These are phyloP conservation scores for Candida sphagnicola DNA, from an alignment of 805 yeast species.

Conservation along the genomic window DNA sequence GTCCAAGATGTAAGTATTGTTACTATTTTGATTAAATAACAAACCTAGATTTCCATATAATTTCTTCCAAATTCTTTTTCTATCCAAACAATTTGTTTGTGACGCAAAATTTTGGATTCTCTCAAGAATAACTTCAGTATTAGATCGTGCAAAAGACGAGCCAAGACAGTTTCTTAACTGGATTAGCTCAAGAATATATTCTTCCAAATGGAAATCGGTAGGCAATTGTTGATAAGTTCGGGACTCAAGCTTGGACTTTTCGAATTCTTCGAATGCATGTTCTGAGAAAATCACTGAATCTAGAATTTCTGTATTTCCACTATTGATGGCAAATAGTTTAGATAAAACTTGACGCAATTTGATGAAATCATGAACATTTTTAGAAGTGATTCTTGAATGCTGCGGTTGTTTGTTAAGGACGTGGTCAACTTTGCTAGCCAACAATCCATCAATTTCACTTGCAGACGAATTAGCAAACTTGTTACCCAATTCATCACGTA, in stretches of 20 bases:
- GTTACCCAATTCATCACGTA: slow-evolving; percentile 4
- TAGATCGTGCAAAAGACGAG: slow-evolving; percentile 13
- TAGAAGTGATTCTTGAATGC: slow-evolving; percentile 8
- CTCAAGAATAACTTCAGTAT: slow-evolving; percentile 11
- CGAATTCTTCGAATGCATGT: not conserved
- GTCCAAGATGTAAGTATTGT: slow-evolving; percentile 31
- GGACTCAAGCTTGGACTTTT: not conserved
- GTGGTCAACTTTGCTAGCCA: slow-evolving; percentile 12
- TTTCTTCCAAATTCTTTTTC: slow-evolving; percentile 20
- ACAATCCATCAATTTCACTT: slow-evolving; percentile 10
- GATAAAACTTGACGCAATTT: slow-evolving; percentile 15
- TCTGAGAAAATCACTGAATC: slow-evolving; percentile 45
- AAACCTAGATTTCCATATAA: slow-evolving; percentile 25
- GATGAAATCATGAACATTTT: slow-evolving; percentile 10
- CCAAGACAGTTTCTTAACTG: slow-evolving; percentile 15
- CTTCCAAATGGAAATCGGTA: slow-evolving; percentile 29
- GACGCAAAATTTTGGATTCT: slow-evolving; percentile 13
- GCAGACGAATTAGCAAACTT: slow-evolving; percentile 7
- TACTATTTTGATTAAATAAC: slow-evolving; percentile 31
- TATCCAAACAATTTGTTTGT: slow-evolving; percentile 13
- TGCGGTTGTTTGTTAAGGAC: slow-evolving; percentile 5
- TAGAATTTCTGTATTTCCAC: slow-evolving; percentile 55
- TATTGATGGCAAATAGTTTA: slow-evolving; percentile 44
- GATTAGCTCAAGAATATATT: slow-evolving; percentile 26
- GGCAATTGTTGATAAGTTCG: slow-evolving; percentile 27